phyloP scores from a whole-genome alignment of 768 basidiomycete species.

The Collybia nuda region DNA sequence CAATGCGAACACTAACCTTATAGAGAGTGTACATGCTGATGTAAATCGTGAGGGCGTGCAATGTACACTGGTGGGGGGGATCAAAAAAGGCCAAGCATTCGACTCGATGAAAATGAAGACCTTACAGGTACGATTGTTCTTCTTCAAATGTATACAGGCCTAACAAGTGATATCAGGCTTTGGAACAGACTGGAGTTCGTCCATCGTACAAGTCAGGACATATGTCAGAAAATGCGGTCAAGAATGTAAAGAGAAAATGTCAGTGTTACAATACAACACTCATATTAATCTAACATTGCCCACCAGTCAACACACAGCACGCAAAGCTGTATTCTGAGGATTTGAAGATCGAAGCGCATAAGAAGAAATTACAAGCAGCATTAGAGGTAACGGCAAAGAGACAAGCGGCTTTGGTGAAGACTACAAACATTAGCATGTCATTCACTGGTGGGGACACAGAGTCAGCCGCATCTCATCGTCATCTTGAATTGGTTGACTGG shows the following conservation, averaged over 20 bases:
- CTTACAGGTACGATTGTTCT: conserved; percentile 3
- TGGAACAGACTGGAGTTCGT: conserved; percentile 3
- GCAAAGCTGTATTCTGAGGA: neutral
- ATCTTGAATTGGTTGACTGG: neutral
- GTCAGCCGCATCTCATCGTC: neutral
- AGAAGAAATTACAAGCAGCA: neutral
- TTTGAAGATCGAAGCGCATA: conserved; percentile 1
- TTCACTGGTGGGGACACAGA: neutral
- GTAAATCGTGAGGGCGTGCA: conserved; percentile 15
- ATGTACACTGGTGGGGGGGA: conserved; percentile 16
- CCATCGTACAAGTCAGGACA: conserved; percentile 3
- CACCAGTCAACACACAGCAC: neutral
- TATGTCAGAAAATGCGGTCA: neutral
- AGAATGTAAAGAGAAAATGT: conserved; percentile 1
- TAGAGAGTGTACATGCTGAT: conserved; percentile 11
- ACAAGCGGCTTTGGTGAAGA: neutral
- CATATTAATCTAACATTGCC: neutral
- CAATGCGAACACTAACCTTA: neutral
- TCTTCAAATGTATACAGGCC: neutral
- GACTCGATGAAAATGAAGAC: conserved; percentile 13
- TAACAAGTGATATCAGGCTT: conserved; percentile 3
- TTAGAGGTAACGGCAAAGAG: neutral
- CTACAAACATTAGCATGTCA: neutral
- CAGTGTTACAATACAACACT: neutral
- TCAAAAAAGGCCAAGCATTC: conserved; percentile 14